A percentile compares a stretch with the other conserved stretches of the same genome.
Conservation (phyloP, 2,329 filamentous ascomycete genomes). For the Calonectria pseudoturangicola region DNA sequence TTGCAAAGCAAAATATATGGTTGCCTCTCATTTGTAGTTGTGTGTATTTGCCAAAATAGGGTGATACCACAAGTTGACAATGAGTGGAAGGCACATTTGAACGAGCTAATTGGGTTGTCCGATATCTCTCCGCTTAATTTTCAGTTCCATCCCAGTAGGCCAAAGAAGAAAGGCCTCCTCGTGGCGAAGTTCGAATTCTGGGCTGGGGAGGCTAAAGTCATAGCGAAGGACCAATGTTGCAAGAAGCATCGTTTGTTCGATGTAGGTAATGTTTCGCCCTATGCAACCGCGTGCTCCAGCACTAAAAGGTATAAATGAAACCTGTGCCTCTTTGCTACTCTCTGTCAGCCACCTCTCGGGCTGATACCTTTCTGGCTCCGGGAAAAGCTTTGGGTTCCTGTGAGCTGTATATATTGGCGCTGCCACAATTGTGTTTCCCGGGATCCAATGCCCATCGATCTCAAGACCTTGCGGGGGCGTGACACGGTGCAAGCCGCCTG, state of each 20-base stretch:
- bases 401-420: slow-evolving; percentile 63
- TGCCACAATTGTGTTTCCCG: slow-evolving; percentile 60
- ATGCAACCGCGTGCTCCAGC: slow-evolving; percentile 64
- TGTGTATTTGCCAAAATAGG: no score
- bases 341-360: slow-evolving; percentile 64
- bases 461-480: slow-evolving; percentile 55
- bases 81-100: no score
- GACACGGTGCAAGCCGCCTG: slow-evolving; percentile 51
- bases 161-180: slow-evolving; percentile 50
- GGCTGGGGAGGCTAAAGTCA: slow-evolving; percentile 58
- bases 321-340: slow-evolving; percentile 58
- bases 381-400: slow-evolving; percentile 62
- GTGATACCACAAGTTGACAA: no score
- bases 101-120: no score
- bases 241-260: slow-evolving; percentile 67
- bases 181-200: slow-evolving; percentile 44
- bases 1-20: no score
- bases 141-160: slow-evolving; percentile 47
- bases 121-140: background rate
- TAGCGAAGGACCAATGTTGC: slow-evolving; percentile 65
- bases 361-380: slow-evolving; percentile 60
- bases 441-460: slow-evolving; percentile 58
- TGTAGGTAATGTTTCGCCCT: slow-evolving; percentile 62
- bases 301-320: slow-evolving; percentile 63
- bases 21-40: no score